phyloP scores from a whole-genome alignment of 2,329 filamentous ascomycete genomes.

The Fusarium circinatum region DNA sequence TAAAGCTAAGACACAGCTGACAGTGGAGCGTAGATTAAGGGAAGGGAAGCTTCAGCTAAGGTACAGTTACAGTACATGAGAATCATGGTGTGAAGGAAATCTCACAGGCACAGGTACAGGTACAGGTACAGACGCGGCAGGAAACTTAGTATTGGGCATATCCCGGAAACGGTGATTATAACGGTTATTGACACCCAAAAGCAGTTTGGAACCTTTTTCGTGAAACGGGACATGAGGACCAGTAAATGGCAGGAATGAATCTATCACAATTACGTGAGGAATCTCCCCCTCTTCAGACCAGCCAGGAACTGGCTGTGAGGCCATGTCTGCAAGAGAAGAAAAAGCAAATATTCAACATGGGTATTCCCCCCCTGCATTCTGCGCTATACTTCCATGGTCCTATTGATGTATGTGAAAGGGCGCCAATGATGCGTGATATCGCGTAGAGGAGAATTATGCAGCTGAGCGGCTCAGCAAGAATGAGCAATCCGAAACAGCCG shows the following conservation, averaged over 20 bases:
- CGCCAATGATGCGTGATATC: background rate
- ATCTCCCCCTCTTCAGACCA: background rate
- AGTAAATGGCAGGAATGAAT: background rate
- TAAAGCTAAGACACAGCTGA: background rate
- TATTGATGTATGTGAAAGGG: background rate
- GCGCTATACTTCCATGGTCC: background rate
- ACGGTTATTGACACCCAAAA: constrained; percentile 20
- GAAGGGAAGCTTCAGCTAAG: background rate
- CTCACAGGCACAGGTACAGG: constrained; percentile 1
- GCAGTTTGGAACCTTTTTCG: background rate
- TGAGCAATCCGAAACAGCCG: constrained; percentile 1
- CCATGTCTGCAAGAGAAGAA: background rate
- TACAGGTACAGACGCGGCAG: background rate
- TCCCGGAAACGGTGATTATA: constrained; percentile 6
- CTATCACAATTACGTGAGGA: background rate
- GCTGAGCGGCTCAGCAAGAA: background rate
- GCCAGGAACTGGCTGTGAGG: background rate
- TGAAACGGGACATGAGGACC: constrained; percentile 1
- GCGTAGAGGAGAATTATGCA: background rate
- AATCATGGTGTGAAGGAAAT: background rate
- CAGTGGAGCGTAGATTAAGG: constrained; percentile 10
- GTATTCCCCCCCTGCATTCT: background rate
- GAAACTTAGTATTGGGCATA: background rate
- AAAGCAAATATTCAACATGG: background rate
- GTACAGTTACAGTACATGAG: background rate